A percentile compares a stretch with the other conserved stretches of the same genome.
Evolutionary conservation across 306 rosid species (phyloP).

Genomic region (Acmispon strigosus): DNA sequence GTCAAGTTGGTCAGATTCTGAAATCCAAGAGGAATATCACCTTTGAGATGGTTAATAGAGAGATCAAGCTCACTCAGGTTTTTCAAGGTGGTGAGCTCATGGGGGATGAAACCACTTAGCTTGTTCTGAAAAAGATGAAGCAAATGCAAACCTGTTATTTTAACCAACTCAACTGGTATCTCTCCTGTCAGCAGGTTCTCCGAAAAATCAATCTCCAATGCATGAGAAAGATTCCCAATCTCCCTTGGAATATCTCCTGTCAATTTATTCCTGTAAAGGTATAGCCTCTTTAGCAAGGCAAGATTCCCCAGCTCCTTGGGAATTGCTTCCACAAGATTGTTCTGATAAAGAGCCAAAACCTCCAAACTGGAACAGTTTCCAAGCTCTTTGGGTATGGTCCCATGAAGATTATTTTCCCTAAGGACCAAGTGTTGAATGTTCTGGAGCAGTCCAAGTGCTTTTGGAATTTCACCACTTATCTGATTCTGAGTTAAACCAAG

Average conservation of each 20-base stretch:
- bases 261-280: constrained; percentile 58
- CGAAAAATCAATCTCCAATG: constrained; percentile 65
- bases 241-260: constrained; percentile 76
- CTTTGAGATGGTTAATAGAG: constrained; percentile 58
- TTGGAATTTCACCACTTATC: constrained; percentile 61
- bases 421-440: constrained; percentile 32
- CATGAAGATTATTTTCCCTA: constrained; percentile 46
- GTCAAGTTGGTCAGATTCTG: constrained; percentile 37
- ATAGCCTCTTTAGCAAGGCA: constrained; percentile 35
- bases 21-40: constrained; percentile 58
- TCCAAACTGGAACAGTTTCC: constrained; percentile 57
- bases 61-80: constrained; percentile 62
- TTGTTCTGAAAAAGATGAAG: constrained; percentile 64
- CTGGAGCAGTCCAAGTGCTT: constrained; percentile 50
- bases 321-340: constrained; percentile 46
- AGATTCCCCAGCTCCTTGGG: constrained; percentile 65
- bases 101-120: constrained; percentile 63
- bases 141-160: constrained; percentile 40
- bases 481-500: constrained; percentile 65
- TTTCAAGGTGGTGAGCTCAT: constrained; percentile 47
- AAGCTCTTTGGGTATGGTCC: constrained; percentile 56
- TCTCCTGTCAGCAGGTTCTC: constrained; percentile 60
- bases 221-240: constrained; percentile 63
- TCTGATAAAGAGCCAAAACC: constrained; percentile 57
- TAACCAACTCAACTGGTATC: constrained; percentile 51